Conservation (phyloP, 2,329 filamentous ascomycete species). For the Byssochlamys sp. region DNA sequence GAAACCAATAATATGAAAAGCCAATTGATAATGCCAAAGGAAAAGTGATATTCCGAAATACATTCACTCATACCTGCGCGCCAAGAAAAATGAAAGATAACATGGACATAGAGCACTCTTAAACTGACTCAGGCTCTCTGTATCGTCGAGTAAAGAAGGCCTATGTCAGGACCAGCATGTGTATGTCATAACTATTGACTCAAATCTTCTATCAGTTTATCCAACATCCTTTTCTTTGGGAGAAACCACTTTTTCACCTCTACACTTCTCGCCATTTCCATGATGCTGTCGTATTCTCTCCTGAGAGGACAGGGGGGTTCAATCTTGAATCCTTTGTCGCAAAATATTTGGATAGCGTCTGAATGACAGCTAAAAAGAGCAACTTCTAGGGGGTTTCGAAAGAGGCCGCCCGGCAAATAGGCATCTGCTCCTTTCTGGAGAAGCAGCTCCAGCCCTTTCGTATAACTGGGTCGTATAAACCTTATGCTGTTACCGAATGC, state of each 20-base stretch:
- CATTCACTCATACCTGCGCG: too few species aligned
- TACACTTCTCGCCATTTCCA: neutral
- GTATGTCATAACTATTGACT: neutral
- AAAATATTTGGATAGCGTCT: neutral
- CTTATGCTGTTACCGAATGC: neutral
- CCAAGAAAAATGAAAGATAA: too few species aligned
- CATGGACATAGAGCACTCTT: too few species aligned
- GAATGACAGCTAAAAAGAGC: neutral
- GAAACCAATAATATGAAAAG: too few species aligned
- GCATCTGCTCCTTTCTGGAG: neutral
- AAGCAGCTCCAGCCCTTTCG: neutral
- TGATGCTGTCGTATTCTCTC: neutral
- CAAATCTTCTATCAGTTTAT: neutral
- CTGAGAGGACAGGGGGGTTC: neutral
- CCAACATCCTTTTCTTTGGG: neutral
- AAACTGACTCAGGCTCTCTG: too few species aligned
- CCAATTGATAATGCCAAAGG: too few species aligned
- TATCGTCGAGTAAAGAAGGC: too few species aligned
- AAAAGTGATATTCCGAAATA: too few species aligned
- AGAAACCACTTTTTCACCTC: neutral
- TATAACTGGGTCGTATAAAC: neutral
- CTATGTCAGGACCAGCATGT: too few species aligned
- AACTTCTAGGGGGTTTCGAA: neutral
- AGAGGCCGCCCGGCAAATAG: neutral
- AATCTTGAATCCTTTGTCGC: neutral